Evolutionary conservation across 192 early-diverging fungal species (phyloP).

Genomic region (Chytriomyces sp.): DNA sequence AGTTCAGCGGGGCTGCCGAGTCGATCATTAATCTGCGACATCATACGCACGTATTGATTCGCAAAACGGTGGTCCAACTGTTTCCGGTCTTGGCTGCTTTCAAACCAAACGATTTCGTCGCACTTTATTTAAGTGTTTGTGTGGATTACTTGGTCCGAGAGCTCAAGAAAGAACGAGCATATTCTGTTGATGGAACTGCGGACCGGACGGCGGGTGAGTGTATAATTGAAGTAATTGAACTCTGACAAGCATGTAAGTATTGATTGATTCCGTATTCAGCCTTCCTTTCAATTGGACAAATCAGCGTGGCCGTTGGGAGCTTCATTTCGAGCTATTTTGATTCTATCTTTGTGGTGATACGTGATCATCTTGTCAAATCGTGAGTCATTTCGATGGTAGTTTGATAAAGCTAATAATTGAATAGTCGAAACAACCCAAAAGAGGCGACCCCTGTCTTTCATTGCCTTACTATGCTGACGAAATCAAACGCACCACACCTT

Average conservation of each 20-base stretch:
- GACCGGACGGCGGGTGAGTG: no score
- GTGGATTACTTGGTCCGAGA: slow-evolving; percentile 61
- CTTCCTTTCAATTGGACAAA: slow-evolving; percentile 71
- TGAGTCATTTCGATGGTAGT: neutral
- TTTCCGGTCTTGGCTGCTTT: slow-evolving; percentile 74
- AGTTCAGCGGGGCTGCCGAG: slow-evolving; percentile 63
- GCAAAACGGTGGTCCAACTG: slow-evolving; percentile 69
- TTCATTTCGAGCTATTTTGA: slow-evolving; percentile 72
- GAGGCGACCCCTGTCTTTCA: slow-evolving; percentile 60
- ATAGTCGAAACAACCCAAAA: slow-evolving; percentile 34
- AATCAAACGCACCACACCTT: slow-evolving; percentile 80
- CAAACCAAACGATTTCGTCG: slow-evolving; percentile 59
- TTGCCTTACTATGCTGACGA: slow-evolving; percentile 74
- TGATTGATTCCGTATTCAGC: slow-evolving; percentile 36
- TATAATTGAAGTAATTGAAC: no score
- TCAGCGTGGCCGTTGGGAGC: slow-evolving; percentile 69
- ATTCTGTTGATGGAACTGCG: slow-evolving; percentile 30
- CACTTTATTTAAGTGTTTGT: slow-evolving; percentile 57
- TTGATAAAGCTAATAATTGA: slow-evolving; percentile 26
- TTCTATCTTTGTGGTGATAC: slow-evolving; percentile 63
- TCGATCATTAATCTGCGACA: slow-evolving; percentile 67
- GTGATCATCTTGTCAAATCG: slow-evolving; percentile 64
- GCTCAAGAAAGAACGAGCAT: slow-evolving; percentile 48
- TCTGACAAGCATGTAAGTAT: neutral
- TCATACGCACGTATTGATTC: slow-evolving; percentile 66